Conservation (phyloP, 306 rosid species). For the Malus sylvestris region DNA sequence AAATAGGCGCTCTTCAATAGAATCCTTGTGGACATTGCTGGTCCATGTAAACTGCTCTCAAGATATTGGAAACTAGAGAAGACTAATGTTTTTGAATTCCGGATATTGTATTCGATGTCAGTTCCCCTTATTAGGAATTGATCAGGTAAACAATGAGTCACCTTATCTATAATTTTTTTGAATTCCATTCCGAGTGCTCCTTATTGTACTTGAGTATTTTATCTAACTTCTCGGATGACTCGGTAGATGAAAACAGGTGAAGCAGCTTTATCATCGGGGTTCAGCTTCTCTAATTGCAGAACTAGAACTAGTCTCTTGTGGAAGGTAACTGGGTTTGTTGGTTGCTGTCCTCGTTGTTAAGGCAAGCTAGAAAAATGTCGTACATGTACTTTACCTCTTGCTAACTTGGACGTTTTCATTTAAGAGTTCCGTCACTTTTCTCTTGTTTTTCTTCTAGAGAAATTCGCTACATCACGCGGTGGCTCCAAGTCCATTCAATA, state of each 20-base stretch:
- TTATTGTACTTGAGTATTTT: background rate
- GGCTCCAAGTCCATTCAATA: background rate
- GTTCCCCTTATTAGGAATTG: slow-evolving; percentile 1
- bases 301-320: slow-evolving; percentile 1
- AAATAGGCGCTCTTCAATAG: too few species aligned
- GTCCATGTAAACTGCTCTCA: background rate
- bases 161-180: background rate
- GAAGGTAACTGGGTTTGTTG: slow-evolving; percentile 24
- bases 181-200: background rate
- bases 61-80: background rate
- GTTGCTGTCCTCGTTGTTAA: slow-evolving; percentile 3
- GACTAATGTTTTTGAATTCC: slow-evolving; percentile 3
- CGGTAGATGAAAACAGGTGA: slow-evolving; percentile 9
- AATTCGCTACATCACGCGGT: background rate
- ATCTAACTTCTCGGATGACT: background rate
- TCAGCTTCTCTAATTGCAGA: slow-evolving; percentile 8
- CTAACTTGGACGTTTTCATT: background rate
- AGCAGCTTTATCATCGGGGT: slow-evolving; percentile 7
- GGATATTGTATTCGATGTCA: slow-evolving; percentile 8
- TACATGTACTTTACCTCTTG: background rate
- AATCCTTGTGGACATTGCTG: background rate
- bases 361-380: slow-evolving; percentile 12
- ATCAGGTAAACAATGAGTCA: slow-evolving; percentile 18
- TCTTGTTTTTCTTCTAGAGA: slow-evolving; percentile 5
- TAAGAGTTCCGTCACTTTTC: background rate